phyloP scores from a whole-genome alignment of 352 stramenopile species.

The Lagenidium giganteum region DNA sequence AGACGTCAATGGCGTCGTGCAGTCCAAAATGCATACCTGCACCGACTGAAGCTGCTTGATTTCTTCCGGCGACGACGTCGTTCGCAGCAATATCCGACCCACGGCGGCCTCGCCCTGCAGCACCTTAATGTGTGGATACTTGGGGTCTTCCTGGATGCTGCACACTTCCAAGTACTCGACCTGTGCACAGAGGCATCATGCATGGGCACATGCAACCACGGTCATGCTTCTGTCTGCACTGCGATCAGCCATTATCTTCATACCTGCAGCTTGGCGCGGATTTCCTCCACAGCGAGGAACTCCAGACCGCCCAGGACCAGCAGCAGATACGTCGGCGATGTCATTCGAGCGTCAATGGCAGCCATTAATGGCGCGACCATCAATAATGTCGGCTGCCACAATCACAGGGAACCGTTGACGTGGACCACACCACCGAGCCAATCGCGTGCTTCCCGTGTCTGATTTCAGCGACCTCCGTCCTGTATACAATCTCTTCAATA shows the following conservation, averaged over 20 bases:
- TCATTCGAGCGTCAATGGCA: neutral
- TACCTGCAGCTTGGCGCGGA: conserved; percentile 60
- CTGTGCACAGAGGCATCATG: conserved; percentile 10
- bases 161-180: conserved; percentile 59
- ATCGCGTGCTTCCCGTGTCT: no score
- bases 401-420: no score
- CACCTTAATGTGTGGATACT: conserved; percentile 51
- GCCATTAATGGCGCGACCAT: conserved; percentile 3
- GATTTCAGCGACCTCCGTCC: no score
- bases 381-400: conserved; percentile 9
- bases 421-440: no score
- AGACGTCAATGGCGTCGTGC: neutral
- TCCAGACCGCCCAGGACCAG: conserved; percentile 76
- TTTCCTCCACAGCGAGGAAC: conserved; percentile 60
- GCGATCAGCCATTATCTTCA: neutral
- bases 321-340: conserved; percentile 52
- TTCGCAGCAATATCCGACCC: conserved; percentile 57
- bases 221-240: neutral
- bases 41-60: conserved; percentile 54
- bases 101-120: conserved; percentile 71
- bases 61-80: conserved; percentile 35
- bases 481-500: no score
- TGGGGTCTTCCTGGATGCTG: conserved; percentile 54
- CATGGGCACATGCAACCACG: conserved; percentile 2
- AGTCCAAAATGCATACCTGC: conserved; percentile 15